Evolutionary conservation across 2,329 filamentous ascomycete genomes (phyloP), one percentile per base, ranked within the genome.

Genomic region (Colletotrichum noveboracense): DNA sequence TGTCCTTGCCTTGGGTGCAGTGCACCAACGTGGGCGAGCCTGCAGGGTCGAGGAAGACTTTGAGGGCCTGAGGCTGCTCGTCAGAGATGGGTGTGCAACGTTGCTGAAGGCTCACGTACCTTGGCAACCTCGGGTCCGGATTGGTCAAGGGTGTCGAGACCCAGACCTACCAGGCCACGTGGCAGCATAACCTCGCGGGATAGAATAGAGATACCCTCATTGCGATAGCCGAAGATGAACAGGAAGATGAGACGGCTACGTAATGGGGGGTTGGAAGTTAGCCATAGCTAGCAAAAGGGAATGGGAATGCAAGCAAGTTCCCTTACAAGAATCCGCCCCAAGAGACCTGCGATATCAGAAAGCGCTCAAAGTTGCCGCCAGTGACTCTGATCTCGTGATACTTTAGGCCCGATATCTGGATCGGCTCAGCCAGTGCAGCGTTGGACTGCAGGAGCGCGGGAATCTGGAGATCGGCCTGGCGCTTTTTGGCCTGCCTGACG

Each of bases 1-100:
- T 91, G 81, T 98, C 96, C 82, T 98, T 98, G 74, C 96, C 96
- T 80, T 97, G 95, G 1, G 95, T 97, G 83, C 96, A 98, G 83
- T 98, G 95, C 4, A 97, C 86, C 9, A 98, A 82, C 1, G 93
- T 84, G 0, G 95, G 95, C 77, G 92, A 91, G 18, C 87, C 88
- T 18, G 64, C 34, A 0, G 86, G 82, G 2, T 88, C 82, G 12
- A 88, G 84, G 28, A 91, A 83, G 8, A 90, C 83, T 9, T 86
- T 84, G 48, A 93, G 89, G 32, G 89, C 85, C 79, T 87, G 66
- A 55, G 28, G n/a, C 7, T 18, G 34, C 10, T 30, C 7, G 28
- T 76, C 2, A 66, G 43, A 16, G 28, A 56, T 24, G 16, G 8
- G 8, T 5, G n/a, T 28, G 8, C 12, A 16, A 21, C 32, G n/a